These are phyloP conservation scores for Smallanthus sonchifolius DNA, from an alignment of 129 eudicot species.

Conservation along the genomic window DNA sequence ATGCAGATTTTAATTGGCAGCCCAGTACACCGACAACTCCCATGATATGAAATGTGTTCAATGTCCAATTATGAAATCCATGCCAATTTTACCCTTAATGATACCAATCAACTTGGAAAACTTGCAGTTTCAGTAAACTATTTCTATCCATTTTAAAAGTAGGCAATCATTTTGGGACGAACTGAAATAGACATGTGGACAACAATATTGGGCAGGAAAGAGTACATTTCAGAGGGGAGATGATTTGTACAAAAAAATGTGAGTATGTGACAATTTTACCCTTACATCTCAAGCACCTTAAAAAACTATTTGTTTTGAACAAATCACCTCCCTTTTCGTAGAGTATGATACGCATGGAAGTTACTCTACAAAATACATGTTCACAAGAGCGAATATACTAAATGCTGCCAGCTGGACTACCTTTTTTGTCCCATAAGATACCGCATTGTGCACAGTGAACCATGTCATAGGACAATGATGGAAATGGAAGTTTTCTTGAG, in stretches of 20 bases:
- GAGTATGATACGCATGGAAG: background rate
- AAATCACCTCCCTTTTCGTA: background rate
- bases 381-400: background rate
- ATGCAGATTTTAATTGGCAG: background rate
- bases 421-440: constrained; percentile 85
- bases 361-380: background rate
- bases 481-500: constrained; percentile 89
- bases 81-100: background rate
- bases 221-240: background rate
- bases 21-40: background rate
- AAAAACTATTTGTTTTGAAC: background rate
- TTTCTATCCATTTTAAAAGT: background rate
- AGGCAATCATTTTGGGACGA: background rate
- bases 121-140: background rate
- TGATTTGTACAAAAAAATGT: background rate
- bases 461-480: constrained; percentile 93
- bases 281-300: background rate
- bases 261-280: background rate
- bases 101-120: background rate
- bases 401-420: constrained; percentile 23
- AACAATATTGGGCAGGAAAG: background rate
- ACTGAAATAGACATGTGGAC: background rate
- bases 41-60: background rate
- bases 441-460: constrained; percentile 99
- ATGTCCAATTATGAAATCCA: background rate